These are phyloP conservation scores for Ceratobasidium sp. DNA, from an alignment of 1,284 basidiomycete genomes.

Conservation along the genomic window DNA sequence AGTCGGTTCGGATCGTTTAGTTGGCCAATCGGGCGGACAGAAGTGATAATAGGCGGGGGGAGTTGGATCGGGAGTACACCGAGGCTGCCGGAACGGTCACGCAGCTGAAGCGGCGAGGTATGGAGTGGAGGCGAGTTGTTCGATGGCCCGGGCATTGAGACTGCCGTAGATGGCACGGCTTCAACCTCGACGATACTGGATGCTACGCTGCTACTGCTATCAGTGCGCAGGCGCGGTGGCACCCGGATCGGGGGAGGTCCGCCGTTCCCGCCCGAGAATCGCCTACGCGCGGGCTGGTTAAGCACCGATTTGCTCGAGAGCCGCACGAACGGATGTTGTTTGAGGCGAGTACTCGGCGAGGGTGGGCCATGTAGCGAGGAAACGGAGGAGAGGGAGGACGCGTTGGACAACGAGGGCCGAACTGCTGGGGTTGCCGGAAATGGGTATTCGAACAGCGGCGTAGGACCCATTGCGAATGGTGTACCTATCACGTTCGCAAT, in stretches of 20 bases:
- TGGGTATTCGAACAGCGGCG: conserved; percentile 31
- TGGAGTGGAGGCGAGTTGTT: neutral
- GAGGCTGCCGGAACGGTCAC: conserved; percentile 22
- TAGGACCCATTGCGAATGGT: conserved; percentile 18
- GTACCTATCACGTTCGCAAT: conserved; percentile 4
- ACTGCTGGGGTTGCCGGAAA: neutral
- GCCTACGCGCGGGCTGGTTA: neutral
- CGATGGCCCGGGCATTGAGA: neutral
- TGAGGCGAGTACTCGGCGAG: conserved; percentile 1
- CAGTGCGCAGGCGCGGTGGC: conserved; percentile 9
- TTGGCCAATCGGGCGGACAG: neutral
- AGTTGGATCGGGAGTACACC: conserved; percentile 21
- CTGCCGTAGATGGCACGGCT: neutral
- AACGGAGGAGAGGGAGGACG: conserved; percentile 24
- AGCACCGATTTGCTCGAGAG: neutral
- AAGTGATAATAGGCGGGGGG: neutral
- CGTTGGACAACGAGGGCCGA: conserved; percentile 3
- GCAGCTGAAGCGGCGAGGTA: neutral
- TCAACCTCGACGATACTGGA: neutral
- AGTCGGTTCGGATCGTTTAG: neutral
- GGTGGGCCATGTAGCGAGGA: conserved; percentile 13
- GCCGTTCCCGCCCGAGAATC: neutral
- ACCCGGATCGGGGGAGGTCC: neutral
- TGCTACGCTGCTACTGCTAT: conserved; percentile 10
- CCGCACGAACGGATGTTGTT: neutral